Evolutionary conservation across 1,284 basidiomycete genomes (phyloP).

Genomic region (Microbotryum saponariae): DNA sequence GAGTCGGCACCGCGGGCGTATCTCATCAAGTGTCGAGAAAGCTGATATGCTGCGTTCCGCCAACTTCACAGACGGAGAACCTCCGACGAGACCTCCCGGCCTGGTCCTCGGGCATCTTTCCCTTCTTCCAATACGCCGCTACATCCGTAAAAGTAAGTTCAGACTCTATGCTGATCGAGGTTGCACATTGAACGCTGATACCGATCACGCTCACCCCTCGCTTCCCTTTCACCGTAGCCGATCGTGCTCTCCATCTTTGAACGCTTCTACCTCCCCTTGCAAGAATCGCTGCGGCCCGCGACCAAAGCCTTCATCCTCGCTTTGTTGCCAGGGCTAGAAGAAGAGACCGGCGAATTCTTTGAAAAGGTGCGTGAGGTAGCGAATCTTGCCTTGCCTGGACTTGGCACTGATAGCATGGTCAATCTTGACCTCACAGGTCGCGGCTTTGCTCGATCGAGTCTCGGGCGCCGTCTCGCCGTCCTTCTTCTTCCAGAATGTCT

Average conservation of each 20-base stretch:
- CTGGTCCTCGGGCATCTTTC: constrained; percentile 94
- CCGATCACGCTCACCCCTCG: not conserved
- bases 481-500: constrained; percentile 92
- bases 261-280: constrained; percentile 80
- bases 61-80: constrained; percentile 62
- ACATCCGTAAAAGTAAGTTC: constrained; percentile 74
- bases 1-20: constrained; percentile 38
- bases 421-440: constrained; percentile 50
- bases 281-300: constrained; percentile 70
- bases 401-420: too few species aligned
- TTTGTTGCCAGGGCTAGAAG: constrained; percentile 84
- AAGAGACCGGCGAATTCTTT: constrained; percentile 93
- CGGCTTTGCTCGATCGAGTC: constrained; percentile 69
- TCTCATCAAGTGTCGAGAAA: not conserved
- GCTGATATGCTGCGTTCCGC: not conserved
- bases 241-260: constrained; percentile 79
- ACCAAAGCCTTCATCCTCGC: constrained; percentile 92
- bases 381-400: too few species aligned
- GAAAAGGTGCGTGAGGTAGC: constrained; percentile 59
- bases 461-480: constrained; percentile 71
- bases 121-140: constrained; percentile 96
- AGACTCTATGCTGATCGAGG: not conserved
- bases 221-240: constrained; percentile 49
- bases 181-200: too few species aligned
- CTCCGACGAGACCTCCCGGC: constrained; percentile 77